Evolutionary conservation across 306 rosid genomes (phyloP).

Genomic region (Cucumis hystrix): DNA sequence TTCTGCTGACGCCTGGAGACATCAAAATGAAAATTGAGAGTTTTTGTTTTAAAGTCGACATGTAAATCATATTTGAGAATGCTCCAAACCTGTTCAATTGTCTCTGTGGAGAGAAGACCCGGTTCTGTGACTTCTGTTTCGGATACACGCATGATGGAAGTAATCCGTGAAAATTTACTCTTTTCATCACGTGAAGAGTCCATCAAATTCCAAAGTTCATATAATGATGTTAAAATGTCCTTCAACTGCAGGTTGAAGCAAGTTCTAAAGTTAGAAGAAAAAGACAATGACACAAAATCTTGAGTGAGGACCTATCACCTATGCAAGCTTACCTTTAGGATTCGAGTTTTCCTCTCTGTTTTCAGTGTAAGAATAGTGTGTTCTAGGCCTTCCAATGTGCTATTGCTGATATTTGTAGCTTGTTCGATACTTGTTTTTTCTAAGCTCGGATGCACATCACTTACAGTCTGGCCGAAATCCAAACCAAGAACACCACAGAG

Average conservation of each 20-base stretch:
- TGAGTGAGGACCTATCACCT: not conserved
- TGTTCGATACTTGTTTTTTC: conserved; percentile 53
- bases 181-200: conserved; percentile 81
- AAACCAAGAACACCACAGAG: conserved; percentile 77
- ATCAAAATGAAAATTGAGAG: conserved; percentile 1
- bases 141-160: conserved; percentile 36
- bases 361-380: conserved; percentile 55
- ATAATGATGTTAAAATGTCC: conserved; percentile 46
- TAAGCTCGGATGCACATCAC: conserved; percentile 90
- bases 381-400: conserved; percentile 88
- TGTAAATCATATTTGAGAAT: not conserved
- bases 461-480: conserved; percentile 77
- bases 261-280: not conserved
- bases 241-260: conserved; percentile 52
- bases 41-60: not conserved
- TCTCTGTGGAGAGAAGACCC: conserved; percentile 61
- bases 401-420: conserved; percentile 68
- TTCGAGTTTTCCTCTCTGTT: conserved; percentile 57
- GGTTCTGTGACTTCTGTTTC: conserved; percentile 56
- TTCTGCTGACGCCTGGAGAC: conserved; percentile 69
- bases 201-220: conserved; percentile 97
- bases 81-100: conserved; percentile 57
- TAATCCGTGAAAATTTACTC: conserved; percentile 38
- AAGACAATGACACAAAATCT: not conserved
- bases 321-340: conserved; percentile 42